These are phyloP conservation scores for Alternaria sp. DNA, from an alignment of 2,329 filamentous ascomycete species.

Conservation along the genomic window DNA sequence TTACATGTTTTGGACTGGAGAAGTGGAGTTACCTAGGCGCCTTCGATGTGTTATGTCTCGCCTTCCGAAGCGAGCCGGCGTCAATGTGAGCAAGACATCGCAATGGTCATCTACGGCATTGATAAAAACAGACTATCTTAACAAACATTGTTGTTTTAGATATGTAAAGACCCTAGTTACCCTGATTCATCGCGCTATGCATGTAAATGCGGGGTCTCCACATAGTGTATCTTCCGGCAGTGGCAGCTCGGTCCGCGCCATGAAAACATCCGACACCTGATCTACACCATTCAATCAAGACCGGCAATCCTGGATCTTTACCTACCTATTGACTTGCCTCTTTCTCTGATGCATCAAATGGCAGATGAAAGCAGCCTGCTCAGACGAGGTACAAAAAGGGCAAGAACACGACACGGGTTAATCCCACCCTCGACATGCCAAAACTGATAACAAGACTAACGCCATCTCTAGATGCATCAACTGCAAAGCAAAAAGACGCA, in stretches of 20 bases:
- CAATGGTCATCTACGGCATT: background rate
- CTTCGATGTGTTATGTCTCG: background rate
- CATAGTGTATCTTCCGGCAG: background rate
- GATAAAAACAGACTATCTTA: accelerated
- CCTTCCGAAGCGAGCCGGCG: background rate
- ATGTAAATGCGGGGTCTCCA: slow-evolving; percentile 16
- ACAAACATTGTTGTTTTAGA: background rate
- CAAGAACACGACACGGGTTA: slow-evolving; percentile 15
- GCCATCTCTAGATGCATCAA: slow-evolving; percentile 13
- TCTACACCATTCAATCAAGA: background rate
- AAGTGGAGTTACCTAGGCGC: too few relatives aligned
- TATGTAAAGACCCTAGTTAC: background rate
- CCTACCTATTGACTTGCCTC: background rate
- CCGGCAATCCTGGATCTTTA: background rate
- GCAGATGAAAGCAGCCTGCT: background rate
- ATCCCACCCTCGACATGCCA: background rate
- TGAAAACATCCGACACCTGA: background rate
- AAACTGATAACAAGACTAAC: background rate
- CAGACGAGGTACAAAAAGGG: slow-evolving; percentile 9
- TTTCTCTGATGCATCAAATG: background rate
- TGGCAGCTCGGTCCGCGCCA: background rate
- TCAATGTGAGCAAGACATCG: background rate
- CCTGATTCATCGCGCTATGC: background rate
- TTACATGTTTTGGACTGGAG: background rate
- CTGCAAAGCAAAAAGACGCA: slow-evolving; percentile 25